Evolutionary conservation across 208 protist genomes (phyloP), one percentile per base, ranked within the genome.

Genomic region (Leishmania martiniquensis): DNA sequence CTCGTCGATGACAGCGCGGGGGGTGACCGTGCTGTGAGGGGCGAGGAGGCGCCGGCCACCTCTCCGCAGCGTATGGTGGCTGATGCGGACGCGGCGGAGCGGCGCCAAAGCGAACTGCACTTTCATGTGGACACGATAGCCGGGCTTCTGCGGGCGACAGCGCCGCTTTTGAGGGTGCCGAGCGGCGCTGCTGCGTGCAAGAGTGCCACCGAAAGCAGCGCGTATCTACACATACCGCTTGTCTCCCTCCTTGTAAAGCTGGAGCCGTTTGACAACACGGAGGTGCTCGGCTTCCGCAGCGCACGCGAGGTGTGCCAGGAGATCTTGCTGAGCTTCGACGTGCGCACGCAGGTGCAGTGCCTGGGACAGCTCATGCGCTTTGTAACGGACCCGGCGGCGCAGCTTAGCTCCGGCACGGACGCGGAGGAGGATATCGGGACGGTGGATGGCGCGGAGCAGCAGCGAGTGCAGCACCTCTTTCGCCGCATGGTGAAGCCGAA

Each of bases 401-500:
- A 92, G 70, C 91, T 97, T 32, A 75, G 81, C 57, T 69, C 65
- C 55, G 0, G 59, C 22, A 52, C 75, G 20, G 42, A 68, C 17
- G 73, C 59, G 37, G 29, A 47, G 42, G 69, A 51, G 22, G 42
- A 57, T 22, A 66, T 68, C 37, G 62, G 73, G 57, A 70, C 51
- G 7, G 55, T n/a, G 10, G 77, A 83, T 5, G 80, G 57, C 44
- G 86, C 85, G 37, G 82, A 84, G 54, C 44, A 82, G 37, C 74
- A 76, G 45, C 81, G 84, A 17, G 55, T 93, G 68, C 69, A 87
- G 29, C 82, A 85, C 65, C 80, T 96, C 2, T 89, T 96, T 83
- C 90, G 91, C 22, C 87, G 87, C 59, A 78, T 97, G 78, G 87
- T 95, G 78, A 97, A 97, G 84, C 91, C 94, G 13, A 96, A 96